A percentile compares a stretch with the other conserved stretches of the same genome.
phyloP scores from a whole-genome alignment of 257 asterid species.

The Nicotiana tomentosiformis region DNA sequence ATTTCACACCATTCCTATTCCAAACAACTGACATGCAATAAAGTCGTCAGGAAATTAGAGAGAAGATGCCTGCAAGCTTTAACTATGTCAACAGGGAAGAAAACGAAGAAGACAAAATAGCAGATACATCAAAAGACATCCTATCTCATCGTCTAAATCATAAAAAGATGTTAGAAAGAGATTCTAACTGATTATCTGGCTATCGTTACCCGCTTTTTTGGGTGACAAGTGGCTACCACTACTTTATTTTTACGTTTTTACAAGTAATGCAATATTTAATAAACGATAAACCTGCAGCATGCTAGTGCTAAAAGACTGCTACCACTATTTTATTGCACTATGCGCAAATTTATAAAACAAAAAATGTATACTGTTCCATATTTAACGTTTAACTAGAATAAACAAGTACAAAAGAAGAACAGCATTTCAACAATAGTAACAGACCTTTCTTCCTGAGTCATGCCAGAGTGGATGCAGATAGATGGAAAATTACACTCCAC shows the following conservation, averaged over 20 bases:
- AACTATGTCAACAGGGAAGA: neutral
- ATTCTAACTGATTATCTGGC: neutral
- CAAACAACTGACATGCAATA: neutral
- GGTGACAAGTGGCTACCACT: neutral
- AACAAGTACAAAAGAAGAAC: neutral
- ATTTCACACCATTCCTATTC: neutral
- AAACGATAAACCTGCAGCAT: too few species aligned
- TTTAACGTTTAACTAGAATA: neutral
- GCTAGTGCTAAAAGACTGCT: too few species aligned
- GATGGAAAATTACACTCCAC: slow-evolving; percentile 91
- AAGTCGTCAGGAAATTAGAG: neutral
- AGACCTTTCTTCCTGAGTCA: slow-evolving; percentile 94
- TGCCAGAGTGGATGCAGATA: slow-evolving; percentile 93
- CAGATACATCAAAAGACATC: neutral
- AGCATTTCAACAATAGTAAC: neutral
- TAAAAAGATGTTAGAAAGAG: neutral
- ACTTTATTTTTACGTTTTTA: neutral
- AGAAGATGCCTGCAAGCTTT: neutral
- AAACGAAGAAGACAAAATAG: neutral
- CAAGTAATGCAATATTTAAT: too few species aligned
- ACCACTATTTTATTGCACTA: neutral
- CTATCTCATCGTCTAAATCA: neutral
- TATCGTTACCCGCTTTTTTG: neutral
- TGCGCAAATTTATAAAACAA: neutral
- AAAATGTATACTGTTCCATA: neutral